These are phyloP conservation scores for Talaromyces atroroseus DNA, from an alignment of 2,329 filamentous ascomycete species.

Conservation along the genomic window DNA sequence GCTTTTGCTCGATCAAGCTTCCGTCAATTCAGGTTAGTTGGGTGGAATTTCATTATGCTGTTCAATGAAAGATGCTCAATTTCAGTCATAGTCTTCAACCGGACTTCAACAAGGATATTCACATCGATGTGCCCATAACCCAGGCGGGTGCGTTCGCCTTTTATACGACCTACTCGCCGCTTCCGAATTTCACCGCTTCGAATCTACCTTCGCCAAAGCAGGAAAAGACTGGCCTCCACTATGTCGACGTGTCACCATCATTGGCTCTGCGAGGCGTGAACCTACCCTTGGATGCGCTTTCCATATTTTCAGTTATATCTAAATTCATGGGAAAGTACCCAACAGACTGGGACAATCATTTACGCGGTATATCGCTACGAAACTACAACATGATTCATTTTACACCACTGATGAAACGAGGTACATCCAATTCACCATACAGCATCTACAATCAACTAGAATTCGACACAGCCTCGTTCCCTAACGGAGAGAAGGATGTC, in stretches of 20 bases:
- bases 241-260: conserved; percentile 86
- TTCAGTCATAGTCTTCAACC: conserved; percentile 59
- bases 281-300: conserved; percentile 79
- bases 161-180: conserved; percentile 84
- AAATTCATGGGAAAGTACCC: conserved; percentile 98
- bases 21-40: conserved; percentile 76
- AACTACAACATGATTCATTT: conserved; percentile 99
- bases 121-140: conserved; percentile 82
- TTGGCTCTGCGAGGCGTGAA: conserved; percentile 67
- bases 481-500: conserved; percentile 77
- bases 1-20: conserved; percentile 75
- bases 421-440: conserved; percentile 91
- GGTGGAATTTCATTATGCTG: not conserved
- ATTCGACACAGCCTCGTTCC: conserved; percentile 79
- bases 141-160: conserved; percentile 85
- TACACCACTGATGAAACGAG: conserved; percentile 83
- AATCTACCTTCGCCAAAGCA: conserved; percentile 47
- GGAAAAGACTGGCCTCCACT: conserved; percentile 71
- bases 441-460: conserved; percentile 88
- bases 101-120: conserved; percentile 85
- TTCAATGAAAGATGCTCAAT: not conserved
- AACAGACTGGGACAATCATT: conserved; percentile 80
- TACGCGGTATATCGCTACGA: conserved; percentile 79
- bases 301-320: conserved; percentile 88
- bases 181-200: conserved; percentile 67